Evolutionary conservation across 768 basidiomycete species (phyloP).

Genomic region (Mycena rosella): DNA sequence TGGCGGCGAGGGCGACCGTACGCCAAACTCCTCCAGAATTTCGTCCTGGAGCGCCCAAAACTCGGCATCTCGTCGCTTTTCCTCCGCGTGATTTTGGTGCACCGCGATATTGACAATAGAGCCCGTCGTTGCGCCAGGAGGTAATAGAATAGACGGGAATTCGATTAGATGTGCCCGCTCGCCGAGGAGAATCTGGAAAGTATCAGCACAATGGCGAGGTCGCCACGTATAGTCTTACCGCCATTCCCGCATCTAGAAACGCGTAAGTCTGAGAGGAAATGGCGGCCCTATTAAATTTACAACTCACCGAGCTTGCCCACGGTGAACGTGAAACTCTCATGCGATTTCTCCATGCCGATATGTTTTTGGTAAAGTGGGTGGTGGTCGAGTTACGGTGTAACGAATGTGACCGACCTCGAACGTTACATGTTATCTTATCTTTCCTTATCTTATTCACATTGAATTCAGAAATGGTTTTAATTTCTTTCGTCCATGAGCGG

Average conservation of each 20-base stretch:
- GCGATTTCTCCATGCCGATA: slow-evolving; percentile 36
- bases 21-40: slow-evolving; percentile 83
- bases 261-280: slow-evolving; percentile 25
- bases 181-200: slow-evolving; percentile 85
- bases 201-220: not conserved
- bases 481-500: too few relatives aligned
- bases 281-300: not conserved
- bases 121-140: slow-evolving; percentile 91
- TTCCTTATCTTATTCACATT: too few relatives aligned
- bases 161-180: slow-evolving; percentile 97
- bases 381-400: too few relatives aligned
- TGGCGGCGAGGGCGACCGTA: slow-evolving; percentile 75
- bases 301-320: slow-evolving; percentile 93
- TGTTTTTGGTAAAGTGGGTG: not conserved
- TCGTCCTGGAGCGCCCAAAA: slow-evolving; percentile 89
- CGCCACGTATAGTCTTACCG: slow-evolving; percentile 62
- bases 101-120: slow-evolving; percentile 98
- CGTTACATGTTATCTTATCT: too few relatives aligned
- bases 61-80: slow-evolving; percentile 82
- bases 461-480: too few relatives aligned
- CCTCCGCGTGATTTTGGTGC: slow-evolving; percentile 87
- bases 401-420: too few relatives aligned
- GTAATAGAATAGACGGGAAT: slow-evolving; percentile 95
- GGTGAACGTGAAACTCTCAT: slow-evolving; percentile 89
- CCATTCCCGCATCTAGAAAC: slow-evolving; percentile 89